Percentiles rank a stretch among this genome's conserved stretches.
These are phyloP conservation scores for Penicillium mononematosum DNA, from an alignment of 495 filamentous ascomycete species.

Conservation along the genomic window DNA sequence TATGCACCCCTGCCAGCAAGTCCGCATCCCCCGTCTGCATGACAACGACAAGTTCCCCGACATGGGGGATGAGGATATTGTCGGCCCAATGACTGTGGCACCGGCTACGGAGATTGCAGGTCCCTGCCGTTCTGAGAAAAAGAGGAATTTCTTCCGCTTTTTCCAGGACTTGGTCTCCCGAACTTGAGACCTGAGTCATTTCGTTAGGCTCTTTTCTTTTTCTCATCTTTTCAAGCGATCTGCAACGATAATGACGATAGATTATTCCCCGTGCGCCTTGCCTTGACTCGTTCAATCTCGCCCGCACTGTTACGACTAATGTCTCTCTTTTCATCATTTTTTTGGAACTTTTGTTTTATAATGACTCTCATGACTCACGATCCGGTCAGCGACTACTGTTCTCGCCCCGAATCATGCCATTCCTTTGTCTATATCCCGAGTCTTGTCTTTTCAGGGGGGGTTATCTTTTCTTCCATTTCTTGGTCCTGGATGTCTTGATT, in stretches of 20 bases:
- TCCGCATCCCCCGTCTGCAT: slow-evolving; percentile 62
- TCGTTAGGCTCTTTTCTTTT: slow-evolving; percentile 7
- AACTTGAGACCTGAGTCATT: slow-evolving; percentile 20
- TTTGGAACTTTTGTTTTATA: slow-evolving; percentile 10
- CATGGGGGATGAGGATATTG: slow-evolving; percentile 85
- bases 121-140: slow-evolving; percentile 38
- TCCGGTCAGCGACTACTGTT: slow-evolving; percentile 40
- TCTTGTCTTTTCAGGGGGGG: slow-evolving; percentile 17
- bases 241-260: slow-evolving; percentile 31
- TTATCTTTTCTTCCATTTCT: slow-evolving; percentile 8
- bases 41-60: slow-evolving; percentile 81
- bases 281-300: slow-evolving; percentile 11
- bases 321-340: slow-evolving; percentile 22
- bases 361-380: slow-evolving; percentile 38
- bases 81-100: slow-evolving; percentile 76
- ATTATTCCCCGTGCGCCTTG: slow-evolving; percentile 15
- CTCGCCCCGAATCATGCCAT: slow-evolving; percentile 39
- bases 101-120: slow-evolving; percentile 34
- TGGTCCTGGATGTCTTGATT: not conserved
- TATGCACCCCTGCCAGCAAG: slow-evolving; percentile 42
- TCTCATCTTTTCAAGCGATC: slow-evolving; percentile 17
- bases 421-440: slow-evolving; percentile 30
- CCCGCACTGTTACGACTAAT: slow-evolving; percentile 40
- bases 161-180: slow-evolving; percentile 46
- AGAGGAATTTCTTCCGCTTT: slow-evolving; percentile 49